Evolutionary conservation across 2,329 filamentous ascomycete species (phyloP).

Genomic region (Pseudopyricularia cyperi): DNA sequence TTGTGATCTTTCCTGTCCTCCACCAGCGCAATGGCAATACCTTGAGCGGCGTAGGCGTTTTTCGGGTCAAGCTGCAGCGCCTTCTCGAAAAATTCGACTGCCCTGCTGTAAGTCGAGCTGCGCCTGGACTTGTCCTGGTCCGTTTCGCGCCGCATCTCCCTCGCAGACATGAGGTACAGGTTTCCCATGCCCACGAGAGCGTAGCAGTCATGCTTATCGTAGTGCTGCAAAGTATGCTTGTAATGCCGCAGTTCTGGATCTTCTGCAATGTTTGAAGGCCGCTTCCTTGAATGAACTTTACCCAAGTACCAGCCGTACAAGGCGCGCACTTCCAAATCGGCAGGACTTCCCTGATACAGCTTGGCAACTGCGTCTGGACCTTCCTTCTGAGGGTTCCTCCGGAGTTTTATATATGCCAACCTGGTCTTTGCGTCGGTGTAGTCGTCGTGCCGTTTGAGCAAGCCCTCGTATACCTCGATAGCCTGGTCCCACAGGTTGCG

Average conservation of each 20-base stretch:
- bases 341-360: constrained; percentile 70
- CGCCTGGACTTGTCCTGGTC: constrained; percentile 87
- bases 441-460: constrained; percentile 73
- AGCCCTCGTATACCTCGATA: constrained; percentile 73
- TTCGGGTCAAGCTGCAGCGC: constrained; percentile 86
- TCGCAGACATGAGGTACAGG: constrained; percentile 69
- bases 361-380: constrained; percentile 77
- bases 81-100: constrained; percentile 98
- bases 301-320: constrained; percentile 94
- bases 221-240: constrained; percentile 87
- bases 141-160: constrained; percentile 86
- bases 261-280: constrained; percentile 66
- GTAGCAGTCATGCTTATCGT: constrained; percentile 97
- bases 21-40: constrained; percentile 83
- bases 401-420: constrained; percentile 79
- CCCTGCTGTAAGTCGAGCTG: constrained; percentile 73
- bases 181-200: constrained; percentile 96
- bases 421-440: constrained; percentile 87
- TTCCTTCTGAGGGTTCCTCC: constrained; percentile 68
- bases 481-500: constrained; percentile 71
- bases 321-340: constrained; percentile 81
- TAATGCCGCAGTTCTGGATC: constrained; percentile 89
- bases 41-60: constrained; percentile 93
- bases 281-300: constrained; percentile 67
- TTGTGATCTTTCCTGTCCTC: constrained; percentile 89